These are phyloP conservation scores for Sporothrix luriei DNA, from an alignment of 2,329 filamentous ascomycete genomes.

Conservation along the genomic window DNA sequence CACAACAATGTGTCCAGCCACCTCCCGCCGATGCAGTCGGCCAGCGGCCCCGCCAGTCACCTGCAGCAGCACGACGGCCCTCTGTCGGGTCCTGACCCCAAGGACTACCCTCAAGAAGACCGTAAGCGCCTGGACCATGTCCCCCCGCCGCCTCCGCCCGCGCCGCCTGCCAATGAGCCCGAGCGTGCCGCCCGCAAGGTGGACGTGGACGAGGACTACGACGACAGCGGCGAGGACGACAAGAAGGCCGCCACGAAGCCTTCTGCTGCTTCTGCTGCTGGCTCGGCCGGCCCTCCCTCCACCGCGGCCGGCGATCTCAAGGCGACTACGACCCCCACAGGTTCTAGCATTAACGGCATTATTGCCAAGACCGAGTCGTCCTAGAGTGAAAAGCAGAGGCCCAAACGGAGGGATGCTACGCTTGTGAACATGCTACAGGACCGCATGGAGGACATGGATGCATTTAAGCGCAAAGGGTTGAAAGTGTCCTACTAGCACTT, in stretches of 20 bases:
- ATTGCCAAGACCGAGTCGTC: constrained; percentile 54
- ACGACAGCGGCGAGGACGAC: constrained; percentile 89
- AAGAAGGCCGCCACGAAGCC: constrained; percentile 54
- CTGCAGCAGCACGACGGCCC: constrained; percentile 59
- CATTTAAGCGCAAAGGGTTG: neutral
- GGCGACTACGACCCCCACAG: constrained; percentile 53
- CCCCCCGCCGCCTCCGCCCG: constrained; percentile 52
- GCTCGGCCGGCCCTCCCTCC: constrained; percentile 44
- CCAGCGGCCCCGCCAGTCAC: constrained; percentile 54
- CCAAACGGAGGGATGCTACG: neutral
- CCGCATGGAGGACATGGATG: no score
- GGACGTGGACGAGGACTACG: constrained; percentile 96
- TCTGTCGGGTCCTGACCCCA: constrained; percentile 50
- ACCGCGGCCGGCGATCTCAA: constrained; percentile 55
- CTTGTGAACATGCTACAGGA: no score
- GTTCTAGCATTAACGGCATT: constrained; percentile 53
- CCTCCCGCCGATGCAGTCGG: constrained; percentile 65
- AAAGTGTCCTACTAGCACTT: neutral
- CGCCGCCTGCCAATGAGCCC: constrained; percentile 66
- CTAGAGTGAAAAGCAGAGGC: constrained; percentile 22
- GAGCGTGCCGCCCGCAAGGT: constrained; percentile 85
- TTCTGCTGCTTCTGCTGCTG: neutral
- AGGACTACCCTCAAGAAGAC: constrained; percentile 61
- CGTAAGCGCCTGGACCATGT: constrained; percentile 53
- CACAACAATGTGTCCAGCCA: constrained; percentile 61